Evolutionary conservation across 1,284 basidiomycete species (phyloP).

Genomic region (Ustilago bromivora): DNA sequence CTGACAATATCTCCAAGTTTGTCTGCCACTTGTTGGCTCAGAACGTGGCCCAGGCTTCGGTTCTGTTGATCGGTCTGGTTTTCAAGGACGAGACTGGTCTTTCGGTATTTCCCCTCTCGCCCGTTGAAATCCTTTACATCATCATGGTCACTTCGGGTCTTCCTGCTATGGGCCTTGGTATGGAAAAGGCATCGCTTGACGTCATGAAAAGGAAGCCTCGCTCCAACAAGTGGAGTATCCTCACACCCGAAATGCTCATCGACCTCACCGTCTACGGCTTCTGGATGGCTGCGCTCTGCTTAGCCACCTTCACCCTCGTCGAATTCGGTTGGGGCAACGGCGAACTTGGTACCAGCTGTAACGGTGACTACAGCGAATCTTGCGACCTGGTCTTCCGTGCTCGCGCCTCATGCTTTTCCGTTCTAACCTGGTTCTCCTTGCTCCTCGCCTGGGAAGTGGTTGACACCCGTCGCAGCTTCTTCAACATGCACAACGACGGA

Average conservation of each 20-base stretch:
- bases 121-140: slow-evolving; percentile 76
- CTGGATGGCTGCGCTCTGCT: slow-evolving; percentile 75
- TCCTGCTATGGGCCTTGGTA: slow-evolving; percentile 71
- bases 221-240: slow-evolving; percentile 66
- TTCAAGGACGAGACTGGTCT: slow-evolving; percentile 75
- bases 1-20: slow-evolving; percentile 70
- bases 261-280: slow-evolving; percentile 78
- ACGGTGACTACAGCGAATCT: slow-evolving; percentile 55
- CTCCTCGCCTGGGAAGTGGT: slow-evolving; percentile 70
- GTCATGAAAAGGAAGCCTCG: slow-evolving; percentile 75
- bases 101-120: slow-evolving; percentile 78
- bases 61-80: slow-evolving; percentile 75
- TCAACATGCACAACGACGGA: slow-evolving; percentile 59
- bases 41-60: slow-evolving; percentile 66
- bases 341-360: slow-evolving; percentile 66
- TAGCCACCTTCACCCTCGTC: slow-evolving; percentile 68
- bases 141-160: slow-evolving; percentile 69
- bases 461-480: slow-evolving; percentile 68
- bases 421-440: slow-evolving; percentile 68
- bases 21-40: slow-evolving; percentile 70
- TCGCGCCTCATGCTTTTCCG: slow-evolving; percentile 67
- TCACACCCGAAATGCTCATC: slow-evolving; percentile 66
- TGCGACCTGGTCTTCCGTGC: slow-evolving; percentile 69
- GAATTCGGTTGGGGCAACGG: slow-evolving; percentile 61
- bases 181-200: slow-evolving; percentile 75